Base-by-base conservation (phyloP, 208 protist genomes). In the Acanthamoeba healyi region DNA sequence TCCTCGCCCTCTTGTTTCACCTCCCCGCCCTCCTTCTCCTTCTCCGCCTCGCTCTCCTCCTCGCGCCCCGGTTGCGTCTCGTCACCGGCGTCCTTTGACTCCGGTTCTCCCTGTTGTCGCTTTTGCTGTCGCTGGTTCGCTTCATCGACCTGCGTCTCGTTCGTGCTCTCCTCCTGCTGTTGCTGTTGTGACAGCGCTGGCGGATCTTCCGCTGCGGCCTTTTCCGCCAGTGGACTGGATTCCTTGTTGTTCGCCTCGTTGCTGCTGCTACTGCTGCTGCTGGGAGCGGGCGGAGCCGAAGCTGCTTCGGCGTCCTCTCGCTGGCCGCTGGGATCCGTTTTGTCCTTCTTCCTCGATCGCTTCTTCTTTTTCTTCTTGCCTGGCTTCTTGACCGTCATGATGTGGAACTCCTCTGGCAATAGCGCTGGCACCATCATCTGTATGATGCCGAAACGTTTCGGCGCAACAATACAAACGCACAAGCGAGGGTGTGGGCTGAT, bases 301-400 rank as follows among this genome's bases (percentile, higher is more conserved):
- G 46, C 46, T 15, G 46, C 17, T 51, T 15, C 46, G 46, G 46
- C 17, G 32, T 22, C 67, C 19, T 15, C 67, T 29, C 32, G 40
- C 26, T 82, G 24, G 70, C 40, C 42, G 9, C n/a, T 44, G 26
- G 38, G 5, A 0, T 82, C 72, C 26, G 26, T 89, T 32, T 89
- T 89, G 26, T 89, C 32, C 81, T 67, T 92, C 40, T 72, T 92
- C 86, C 36, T 92, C 26, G 24, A 49, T 36, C 36, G 24, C 26
- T 92, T 92, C 34, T 89, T 89, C 24, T 87, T 87, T 29, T 92
- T 92, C 40, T 92, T 92, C 36, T 92, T 92, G 86, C 72, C 72
- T 5, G 49, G 54, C 86, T 92, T 92, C 40, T 92, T 92, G 54
- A 15, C 36, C 38, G 14, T 19, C 58, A 63, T 92, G 32, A 92